These are phyloP conservation scores for Curvularia verruculosa DNA, from an alignment of 2,329 filamentous ascomycete genomes.

Conservation along the genomic window DNA sequence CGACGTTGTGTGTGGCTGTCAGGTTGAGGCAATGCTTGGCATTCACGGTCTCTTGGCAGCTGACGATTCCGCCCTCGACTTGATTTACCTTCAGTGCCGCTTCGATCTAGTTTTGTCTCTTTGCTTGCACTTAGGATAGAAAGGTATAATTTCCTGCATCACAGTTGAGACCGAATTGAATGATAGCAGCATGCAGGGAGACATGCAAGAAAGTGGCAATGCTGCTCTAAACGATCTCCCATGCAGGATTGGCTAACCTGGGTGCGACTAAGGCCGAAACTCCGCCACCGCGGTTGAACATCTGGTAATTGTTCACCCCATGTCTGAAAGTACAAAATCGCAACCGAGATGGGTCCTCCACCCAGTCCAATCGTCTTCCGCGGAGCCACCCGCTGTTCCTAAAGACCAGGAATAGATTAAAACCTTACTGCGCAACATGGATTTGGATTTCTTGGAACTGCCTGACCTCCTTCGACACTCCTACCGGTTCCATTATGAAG, in stretches of 20 bases:
- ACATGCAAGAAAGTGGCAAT: not conserved
- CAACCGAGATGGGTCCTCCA: slow-evolving; percentile 7
- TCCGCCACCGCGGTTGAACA: not conserved
- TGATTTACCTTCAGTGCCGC: not conserved
- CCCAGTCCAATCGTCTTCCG: slow-evolving; percentile 6
- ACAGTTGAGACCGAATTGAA: too few species aligned
- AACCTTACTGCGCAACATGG: not conserved
- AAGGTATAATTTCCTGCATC: not conserved
- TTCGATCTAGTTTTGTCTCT: not conserved
- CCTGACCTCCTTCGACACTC: not conserved
- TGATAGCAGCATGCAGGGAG: not conserved
- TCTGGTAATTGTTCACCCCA: not conserved
- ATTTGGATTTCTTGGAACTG: not conserved
- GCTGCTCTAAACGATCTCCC: not conserved
- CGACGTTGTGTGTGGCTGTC: not conserved
- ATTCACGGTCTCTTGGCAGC: not conserved
- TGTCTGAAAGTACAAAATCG: not conserved
- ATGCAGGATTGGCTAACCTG: not conserved
- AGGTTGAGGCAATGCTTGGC: not conserved
- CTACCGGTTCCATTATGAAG: slow-evolving; percentile 16
- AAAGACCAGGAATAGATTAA: slow-evolving; percentile 5
- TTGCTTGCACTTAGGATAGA: not conserved
- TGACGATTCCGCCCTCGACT: not conserved
- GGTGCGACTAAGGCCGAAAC: not conserved
- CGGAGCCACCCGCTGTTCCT: not conserved